These are phyloP conservation scores for Taiozyma sp. DNA, from an alignment of 1,139 yeast species.

Conservation along the genomic window DNA sequence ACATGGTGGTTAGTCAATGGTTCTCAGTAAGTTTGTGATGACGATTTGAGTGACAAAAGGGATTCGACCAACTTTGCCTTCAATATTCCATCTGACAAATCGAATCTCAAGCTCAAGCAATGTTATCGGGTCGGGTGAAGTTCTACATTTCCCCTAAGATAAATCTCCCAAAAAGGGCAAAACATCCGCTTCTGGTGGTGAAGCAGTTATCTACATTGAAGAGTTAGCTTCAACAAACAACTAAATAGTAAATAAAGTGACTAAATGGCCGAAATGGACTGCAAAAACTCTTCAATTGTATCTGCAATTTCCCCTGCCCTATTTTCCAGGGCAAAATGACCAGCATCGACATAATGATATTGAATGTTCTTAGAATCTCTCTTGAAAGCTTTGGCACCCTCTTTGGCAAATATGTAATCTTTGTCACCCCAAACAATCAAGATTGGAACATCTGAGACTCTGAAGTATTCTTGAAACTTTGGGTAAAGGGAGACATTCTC, in stretches of 20 bases:
- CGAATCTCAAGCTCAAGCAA: too few relatives aligned
- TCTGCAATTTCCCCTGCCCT: slow-evolving; percentile 30
- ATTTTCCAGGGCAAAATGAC: slow-evolving; percentile 38
- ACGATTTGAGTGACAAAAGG: too few relatives aligned
- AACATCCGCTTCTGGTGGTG: too few relatives aligned
- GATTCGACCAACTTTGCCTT: too few relatives aligned
- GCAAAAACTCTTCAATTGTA: slow-evolving; percentile 12
- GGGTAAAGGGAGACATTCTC: slow-evolving; percentile 34
- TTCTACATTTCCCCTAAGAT: too few relatives aligned
- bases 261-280: too few relatives aligned
- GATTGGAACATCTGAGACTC: slow-evolving; percentile 32
- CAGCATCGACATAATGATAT: slow-evolving; percentile 29
- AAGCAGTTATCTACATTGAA: too few relatives aligned
- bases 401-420: slow-evolving; percentile 31
- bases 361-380: slow-evolving; percentile 29
- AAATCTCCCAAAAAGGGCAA: too few relatives aligned
- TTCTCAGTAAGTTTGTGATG: too few relatives aligned
- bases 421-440: slow-evolving; percentile 41
- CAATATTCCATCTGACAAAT: too few relatives aligned
- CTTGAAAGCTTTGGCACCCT: slow-evolving; percentile 36
- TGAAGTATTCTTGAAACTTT: slow-evolving; percentile 33
- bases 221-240: not conserved
- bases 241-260: not conserved
- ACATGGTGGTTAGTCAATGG: slow-evolving; percentile 25
- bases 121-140: too few relatives aligned